Percentiles rank a stretch among this genome's conserved stretches.
Evolutionary conservation across 768 basidiomycete genomes (phyloP).

Genomic region (Xerocomellus chrysenteron): DNA sequence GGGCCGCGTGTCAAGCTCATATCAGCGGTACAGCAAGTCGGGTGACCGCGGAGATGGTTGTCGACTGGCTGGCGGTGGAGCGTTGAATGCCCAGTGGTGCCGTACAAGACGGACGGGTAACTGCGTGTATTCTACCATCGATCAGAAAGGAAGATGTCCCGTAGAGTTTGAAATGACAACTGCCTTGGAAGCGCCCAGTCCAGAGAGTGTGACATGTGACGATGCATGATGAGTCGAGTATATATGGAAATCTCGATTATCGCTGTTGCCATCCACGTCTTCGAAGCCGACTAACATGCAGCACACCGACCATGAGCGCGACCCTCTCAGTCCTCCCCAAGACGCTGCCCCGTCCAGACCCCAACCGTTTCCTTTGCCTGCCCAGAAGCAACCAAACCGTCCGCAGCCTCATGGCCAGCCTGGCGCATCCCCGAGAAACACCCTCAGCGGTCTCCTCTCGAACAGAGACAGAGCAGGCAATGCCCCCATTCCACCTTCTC

Average conservation of each 20-base stretch:
- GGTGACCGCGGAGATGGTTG: constrained; percentile 1
- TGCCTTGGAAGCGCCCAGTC: no score
- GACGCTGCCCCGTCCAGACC: background rate
- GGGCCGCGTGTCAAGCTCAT: background rate
- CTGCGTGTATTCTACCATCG: background rate
- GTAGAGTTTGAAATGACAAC: no score
- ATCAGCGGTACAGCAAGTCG: constrained; percentile 8
- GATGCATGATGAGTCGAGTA: constrained; percentile 11
- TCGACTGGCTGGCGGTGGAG: background rate
- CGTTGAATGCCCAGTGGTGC: background rate
- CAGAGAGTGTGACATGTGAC: constrained; percentile 21
- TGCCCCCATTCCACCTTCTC: constrained; percentile 80
- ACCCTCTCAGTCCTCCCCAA: constrained; percentile 1
- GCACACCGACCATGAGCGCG: constrained; percentile 16
- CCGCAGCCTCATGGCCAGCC: constrained; percentile 16
- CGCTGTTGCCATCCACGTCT: constrained; percentile 21
- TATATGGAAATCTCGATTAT: constrained; percentile 39
- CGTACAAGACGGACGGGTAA: background rate
- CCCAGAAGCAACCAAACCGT: constrained; percentile 16
- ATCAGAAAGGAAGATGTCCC: background rate
- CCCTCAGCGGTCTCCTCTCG: constrained; percentile 43
- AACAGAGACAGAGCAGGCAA: constrained; percentile 39
- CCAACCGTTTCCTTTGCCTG: background rate
- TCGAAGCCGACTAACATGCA: constrained; percentile 22
- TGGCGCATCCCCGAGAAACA: constrained; percentile 22